Percentiles rank a stretch among this genome's conserved stretches.
These are phyloP conservation scores for Aspergillus sparsus DNA, from an alignment of 495 filamentous ascomycete species.

Conservation along the genomic window DNA sequence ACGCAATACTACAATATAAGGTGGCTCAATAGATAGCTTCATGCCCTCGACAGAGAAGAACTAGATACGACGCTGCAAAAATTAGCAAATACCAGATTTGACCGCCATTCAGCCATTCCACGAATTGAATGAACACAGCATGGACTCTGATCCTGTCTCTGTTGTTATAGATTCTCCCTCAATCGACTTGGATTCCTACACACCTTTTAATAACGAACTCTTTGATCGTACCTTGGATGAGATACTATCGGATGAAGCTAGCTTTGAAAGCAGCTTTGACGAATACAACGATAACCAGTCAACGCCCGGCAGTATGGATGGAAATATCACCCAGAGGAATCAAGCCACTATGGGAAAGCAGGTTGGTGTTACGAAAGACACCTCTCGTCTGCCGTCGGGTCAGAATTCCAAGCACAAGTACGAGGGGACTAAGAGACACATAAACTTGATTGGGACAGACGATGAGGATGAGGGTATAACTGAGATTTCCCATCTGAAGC, in stretches of 20 bases:
- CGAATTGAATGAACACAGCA: not conserved
- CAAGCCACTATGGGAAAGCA: not conserved
- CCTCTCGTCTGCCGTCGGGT: not conserved
- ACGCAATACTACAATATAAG: not conserved
- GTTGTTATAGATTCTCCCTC: conserved; percentile 28
- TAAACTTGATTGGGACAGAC: not conserved
- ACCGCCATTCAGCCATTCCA: not conserved
- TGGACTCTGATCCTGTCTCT: conserved; percentile 14
- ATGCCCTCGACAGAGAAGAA: not conserved
- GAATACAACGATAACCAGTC: conserved; percentile 15
- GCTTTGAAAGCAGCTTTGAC: conserved; percentile 23
- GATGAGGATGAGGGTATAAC: not conserved
- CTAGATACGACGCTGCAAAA: too few relatives aligned
- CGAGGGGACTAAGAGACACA: not conserved
- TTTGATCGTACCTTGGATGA: conserved; percentile 23
- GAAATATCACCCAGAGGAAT: not conserved
- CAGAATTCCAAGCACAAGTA: not conserved
- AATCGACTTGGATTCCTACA: conserved; percentile 24
- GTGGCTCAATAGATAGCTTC: not conserved
- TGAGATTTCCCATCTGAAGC: not conserved
- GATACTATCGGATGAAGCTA: conserved; percentile 32
- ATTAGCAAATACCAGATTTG: too few relatives aligned
- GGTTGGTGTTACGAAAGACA: not conserved
- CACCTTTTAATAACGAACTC: conserved; percentile 22
- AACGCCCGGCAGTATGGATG: conserved; percentile 10